Evolutionary conservation across 257 asterid genomes (phyloP).

Genomic region (Echites panduratus): DNA sequence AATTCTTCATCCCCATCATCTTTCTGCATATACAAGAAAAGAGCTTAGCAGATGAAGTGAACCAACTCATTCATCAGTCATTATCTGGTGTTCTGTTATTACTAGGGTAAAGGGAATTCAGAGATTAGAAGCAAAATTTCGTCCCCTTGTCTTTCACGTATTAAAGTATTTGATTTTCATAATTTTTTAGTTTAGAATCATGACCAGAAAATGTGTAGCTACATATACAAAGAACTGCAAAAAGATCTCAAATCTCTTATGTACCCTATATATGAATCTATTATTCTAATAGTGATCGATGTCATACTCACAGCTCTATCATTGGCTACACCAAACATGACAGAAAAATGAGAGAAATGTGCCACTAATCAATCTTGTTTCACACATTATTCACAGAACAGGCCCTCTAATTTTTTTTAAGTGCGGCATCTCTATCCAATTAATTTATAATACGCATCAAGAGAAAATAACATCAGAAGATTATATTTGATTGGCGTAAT

Average conservation of each 20-base stretch:
- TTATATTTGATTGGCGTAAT: no score
- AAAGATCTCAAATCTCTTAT: no score
- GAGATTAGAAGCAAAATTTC: neutral
- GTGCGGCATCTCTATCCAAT: neutral
- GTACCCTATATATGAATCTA: neutral
- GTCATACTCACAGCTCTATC: neutral
- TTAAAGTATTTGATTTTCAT: neutral
- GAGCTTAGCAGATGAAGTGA: neutral
- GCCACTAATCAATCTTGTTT: neutral
- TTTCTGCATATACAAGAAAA: constrained; percentile 37
- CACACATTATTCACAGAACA: neutral
- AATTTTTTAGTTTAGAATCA: no score
- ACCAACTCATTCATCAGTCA: neutral
- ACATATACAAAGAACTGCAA: neutral
- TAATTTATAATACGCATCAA: no score
- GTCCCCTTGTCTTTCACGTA: neutral
- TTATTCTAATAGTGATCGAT: neutral
- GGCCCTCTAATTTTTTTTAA: neutral
- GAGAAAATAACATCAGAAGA: neutral
- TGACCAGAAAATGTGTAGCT: neutral
- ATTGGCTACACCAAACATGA: neutral
- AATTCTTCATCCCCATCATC: constrained; percentile 88
- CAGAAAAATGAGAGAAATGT: neutral
- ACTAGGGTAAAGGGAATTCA: neutral
- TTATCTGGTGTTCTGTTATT: neutral